phyloP scores from a whole-genome alignment of 2,329 filamentous ascomycete species.

The Didymella pomorum region DNA sequence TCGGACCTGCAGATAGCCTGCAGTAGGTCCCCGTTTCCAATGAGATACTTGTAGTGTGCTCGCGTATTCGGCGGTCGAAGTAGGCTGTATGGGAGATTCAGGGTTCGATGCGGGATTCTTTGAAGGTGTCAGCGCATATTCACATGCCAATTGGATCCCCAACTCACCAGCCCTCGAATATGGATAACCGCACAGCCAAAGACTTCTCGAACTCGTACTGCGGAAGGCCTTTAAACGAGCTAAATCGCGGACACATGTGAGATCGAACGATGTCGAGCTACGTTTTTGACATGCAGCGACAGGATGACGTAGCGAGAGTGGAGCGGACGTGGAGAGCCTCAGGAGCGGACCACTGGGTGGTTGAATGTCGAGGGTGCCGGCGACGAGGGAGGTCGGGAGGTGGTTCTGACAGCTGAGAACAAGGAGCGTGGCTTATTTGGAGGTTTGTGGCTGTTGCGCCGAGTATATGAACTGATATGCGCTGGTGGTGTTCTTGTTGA shows the following conservation, averaged over 20 bases:
- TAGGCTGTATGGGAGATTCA: conserved; percentile 10
- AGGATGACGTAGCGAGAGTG: conserved; percentile 36
- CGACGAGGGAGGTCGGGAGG: conserved; percentile 1
- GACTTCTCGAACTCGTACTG: conserved; percentile 39
- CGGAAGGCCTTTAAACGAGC: conserved; percentile 36
- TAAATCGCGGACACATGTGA: conserved; percentile 39
- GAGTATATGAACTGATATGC: conserved; percentile 10
- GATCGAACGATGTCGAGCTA: conserved; percentile 30
- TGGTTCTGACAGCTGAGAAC: conserved; percentile 3
- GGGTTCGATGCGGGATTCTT: conserved; percentile 24
- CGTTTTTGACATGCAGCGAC: conserved; percentile 27
- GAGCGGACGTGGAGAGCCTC: conserved; percentile 19
- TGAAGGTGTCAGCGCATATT: conserved; percentile 27
- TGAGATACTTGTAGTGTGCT: neutral
- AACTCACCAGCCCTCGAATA: conserved; percentile 24
- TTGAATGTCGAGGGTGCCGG: conserved; percentile 8
- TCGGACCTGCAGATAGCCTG: conserved; percentile 2
- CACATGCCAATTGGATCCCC: conserved; percentile 1
- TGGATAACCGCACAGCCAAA: conserved; percentile 32
- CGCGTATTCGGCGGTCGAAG: conserved; percentile 13
- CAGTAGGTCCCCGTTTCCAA: conserved; percentile 8
- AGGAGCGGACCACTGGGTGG: conserved; percentile 8
- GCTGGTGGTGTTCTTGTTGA: conserved; percentile 39
- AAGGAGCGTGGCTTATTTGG: conserved; percentile 7
- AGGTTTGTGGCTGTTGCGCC: conserved; percentile 12